Base-by-base conservation (phyloP, 1,139 yeast genomes). In the Suhomyces ambrosiae region DNA sequence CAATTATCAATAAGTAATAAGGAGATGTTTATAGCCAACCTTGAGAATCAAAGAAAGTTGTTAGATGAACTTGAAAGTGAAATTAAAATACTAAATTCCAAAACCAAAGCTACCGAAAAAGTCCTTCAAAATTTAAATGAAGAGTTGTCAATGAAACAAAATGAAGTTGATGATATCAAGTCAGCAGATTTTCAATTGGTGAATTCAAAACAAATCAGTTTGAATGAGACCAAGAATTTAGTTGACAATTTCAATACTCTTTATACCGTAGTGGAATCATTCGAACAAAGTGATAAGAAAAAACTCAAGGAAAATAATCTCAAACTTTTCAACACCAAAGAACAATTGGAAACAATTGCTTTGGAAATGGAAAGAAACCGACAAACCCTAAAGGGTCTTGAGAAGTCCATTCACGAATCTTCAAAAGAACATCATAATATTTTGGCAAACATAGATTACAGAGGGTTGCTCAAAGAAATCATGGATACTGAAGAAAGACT, bases 1-100 rank as follows among this genome's bases (percentile, higher is more conserved):
- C 73, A 71, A 46, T 60, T 82, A 17, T 58, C 58, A 3, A 74
- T 87, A 7, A 76, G 80, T 46, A 75, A 76, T 39, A 60, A 82
- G 33, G 86, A 82, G 47, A 68, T 65, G 33, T 58, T 76, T 1
- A 58, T 77, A 11, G 56, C 73, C 29, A 81, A 80, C 32, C 45
- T 56, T 4, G 60, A 50, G 23, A 61, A 48, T 41, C 48, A 17
- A 52, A 61, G 29, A 42, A 31, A 4, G 41, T 23, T 23, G 15
- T 9, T 30, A 4, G 19, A 15, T 5, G 43, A 35, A 11, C 32
- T 36, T 15, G 37, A 40, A 30, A 15, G 13, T 4, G 30, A 25
- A 3, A 27, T 40, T 3, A 8, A 17, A 1, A 24, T 24, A 9
- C 17, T 35, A 10, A 19, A n/a, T 2, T 4, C 12, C 3, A 47